Evolutionary conservation across 805 yeast species (phyloP).

Genomic region (Yarrowia sp.): DNA sequence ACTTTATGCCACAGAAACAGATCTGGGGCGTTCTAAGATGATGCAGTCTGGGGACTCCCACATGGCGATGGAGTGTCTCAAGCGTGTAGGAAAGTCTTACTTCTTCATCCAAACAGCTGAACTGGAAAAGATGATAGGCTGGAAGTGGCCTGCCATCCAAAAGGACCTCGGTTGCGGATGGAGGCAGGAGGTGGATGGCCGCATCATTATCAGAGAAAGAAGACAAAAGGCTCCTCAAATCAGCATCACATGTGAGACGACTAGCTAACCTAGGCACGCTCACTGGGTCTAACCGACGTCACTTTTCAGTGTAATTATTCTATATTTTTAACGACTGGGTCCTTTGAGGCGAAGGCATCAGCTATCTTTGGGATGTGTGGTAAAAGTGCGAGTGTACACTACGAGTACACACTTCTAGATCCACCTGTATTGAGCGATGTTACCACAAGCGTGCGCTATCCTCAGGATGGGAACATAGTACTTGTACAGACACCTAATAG

Average conservation of each 20-base stretch:
- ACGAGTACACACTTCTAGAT: no score
- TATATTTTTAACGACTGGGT: background rate
- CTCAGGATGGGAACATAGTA: no score
- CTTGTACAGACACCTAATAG: no score
- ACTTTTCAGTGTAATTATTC: background rate
- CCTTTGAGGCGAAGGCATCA: no score
- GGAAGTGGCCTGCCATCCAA: conserved; percentile 23
- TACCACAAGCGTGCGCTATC: no score
- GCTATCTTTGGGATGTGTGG: no score
- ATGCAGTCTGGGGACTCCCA: conserved; percentile 13
- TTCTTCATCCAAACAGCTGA: background rate
- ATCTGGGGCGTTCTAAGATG: conserved; percentile 14
- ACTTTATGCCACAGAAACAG: conserved; percentile 9
- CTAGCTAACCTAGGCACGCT: background rate
- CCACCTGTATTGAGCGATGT: no score
- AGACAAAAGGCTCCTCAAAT: background rate
- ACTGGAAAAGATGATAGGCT: conserved; percentile 27
- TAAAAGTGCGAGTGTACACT: no score
- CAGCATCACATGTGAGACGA: background rate
- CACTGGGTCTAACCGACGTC: background rate
- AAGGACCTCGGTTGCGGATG: conserved; percentile 19
- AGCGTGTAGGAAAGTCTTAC: conserved; percentile 27
- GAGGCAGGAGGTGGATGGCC: conserved; percentile 22
- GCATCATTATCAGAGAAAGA: background rate
- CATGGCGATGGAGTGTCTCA: conserved; percentile 20